Evolutionary conservation across 805 yeast species (phyloP).

Genomic region (Candida xiaguanensis): DNA sequence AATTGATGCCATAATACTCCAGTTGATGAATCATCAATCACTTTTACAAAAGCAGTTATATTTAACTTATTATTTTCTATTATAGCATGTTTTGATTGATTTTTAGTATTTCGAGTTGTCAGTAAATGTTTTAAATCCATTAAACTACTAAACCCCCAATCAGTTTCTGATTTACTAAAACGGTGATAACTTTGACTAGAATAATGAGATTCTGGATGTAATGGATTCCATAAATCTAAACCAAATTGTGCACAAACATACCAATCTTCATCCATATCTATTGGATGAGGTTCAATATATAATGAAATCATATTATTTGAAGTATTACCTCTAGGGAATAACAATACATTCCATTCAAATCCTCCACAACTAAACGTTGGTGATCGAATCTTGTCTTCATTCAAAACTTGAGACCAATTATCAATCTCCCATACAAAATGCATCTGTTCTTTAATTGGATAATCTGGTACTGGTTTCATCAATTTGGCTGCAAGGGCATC

Average conservation of each 20-base stretch:
- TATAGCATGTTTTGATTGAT: slow-evolving; percentile 25
- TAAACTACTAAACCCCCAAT: slow-evolving; percentile 93
- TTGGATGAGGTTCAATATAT: slow-evolving; percentile 74
- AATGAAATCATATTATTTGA: slow-evolving; percentile 55
- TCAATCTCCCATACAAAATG: slow-evolving; percentile 49
- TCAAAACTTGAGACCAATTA: slow-evolving; percentile 40
- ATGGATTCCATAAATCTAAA: slow-evolving; percentile 79
- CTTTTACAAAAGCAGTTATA: slow-evolving; percentile 71
- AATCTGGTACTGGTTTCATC: slow-evolving; percentile 38
- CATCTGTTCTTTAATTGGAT: slow-evolving; percentile 32
- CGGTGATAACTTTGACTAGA: slow-evolving; percentile 72
- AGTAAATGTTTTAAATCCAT: slow-evolving; percentile 50
- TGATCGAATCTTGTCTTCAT: slow-evolving; percentile 43
- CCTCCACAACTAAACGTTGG: slow-evolving; percentile 55
- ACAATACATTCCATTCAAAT: slow-evolving; percentile 62
- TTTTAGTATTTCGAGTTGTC: slow-evolving; percentile 7
- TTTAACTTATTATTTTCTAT: slow-evolving; percentile 57
- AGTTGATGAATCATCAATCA: slow-evolving; percentile 79
- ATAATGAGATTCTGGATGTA: slow-evolving; percentile 56
- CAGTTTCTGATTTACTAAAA: slow-evolving; percentile 70
- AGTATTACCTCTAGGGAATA: slow-evolving; percentile 76
- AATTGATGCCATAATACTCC: slow-evolving; percentile 94
- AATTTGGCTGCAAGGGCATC: slow-evolving; percentile 23
- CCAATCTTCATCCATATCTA: slow-evolving; percentile 55
- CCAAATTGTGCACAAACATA: slow-evolving; percentile 90